Percentiles rank a stretch among this genome's conserved stretches.
Conservation (phyloP, 306 rosid genomes). For the Gleditsia sinensis region DNA sequence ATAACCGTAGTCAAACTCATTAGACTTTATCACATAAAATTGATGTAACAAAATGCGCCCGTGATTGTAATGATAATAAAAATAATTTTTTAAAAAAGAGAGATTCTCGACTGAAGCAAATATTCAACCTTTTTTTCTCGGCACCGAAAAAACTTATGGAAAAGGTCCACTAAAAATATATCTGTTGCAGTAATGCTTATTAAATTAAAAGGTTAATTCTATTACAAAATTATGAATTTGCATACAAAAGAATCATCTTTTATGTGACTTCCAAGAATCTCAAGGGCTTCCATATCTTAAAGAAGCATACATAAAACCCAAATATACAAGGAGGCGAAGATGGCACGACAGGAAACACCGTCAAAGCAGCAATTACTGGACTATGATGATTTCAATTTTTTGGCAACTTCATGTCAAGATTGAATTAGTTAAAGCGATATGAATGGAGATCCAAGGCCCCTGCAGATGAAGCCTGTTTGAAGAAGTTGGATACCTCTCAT, state of each 20-base stretch:
- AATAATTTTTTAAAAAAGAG: too few species aligned
- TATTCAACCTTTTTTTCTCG: background rate
- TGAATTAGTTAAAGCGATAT: slow-evolving; percentile 33
- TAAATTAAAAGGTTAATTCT: background rate
- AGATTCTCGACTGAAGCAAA: background rate
- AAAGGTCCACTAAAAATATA: background rate
- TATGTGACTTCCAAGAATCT: background rate
- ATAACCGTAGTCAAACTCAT: background rate
- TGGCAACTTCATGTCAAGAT: slow-evolving; percentile 30
- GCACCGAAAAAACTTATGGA: background rate
- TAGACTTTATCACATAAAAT: background rate
- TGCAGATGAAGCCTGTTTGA: slow-evolving; percentile 34
- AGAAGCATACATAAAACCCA: slow-evolving; percentile 25
- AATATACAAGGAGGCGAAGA: slow-evolving; percentile 38
- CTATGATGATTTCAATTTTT: slow-evolving; percentile 28
- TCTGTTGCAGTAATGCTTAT: background rate
- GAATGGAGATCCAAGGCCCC: slow-evolving; percentile 11
- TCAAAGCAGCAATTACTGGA: slow-evolving; percentile 32
- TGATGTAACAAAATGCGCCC: too few species aligned
- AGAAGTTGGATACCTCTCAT: slow-evolving; percentile 35
- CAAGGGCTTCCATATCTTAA: slow-evolving; percentile 14
- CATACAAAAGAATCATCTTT: slow-evolving; percentile 18
- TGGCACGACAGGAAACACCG: slow-evolving; percentile 17
- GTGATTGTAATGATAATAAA: too few species aligned
- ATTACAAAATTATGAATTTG: slow-evolving; percentile 7